These are phyloP conservation scores for Orbilia quercus DNA, from an alignment of 2,329 filamentous ascomycete species.

Conservation along the genomic window DNA sequence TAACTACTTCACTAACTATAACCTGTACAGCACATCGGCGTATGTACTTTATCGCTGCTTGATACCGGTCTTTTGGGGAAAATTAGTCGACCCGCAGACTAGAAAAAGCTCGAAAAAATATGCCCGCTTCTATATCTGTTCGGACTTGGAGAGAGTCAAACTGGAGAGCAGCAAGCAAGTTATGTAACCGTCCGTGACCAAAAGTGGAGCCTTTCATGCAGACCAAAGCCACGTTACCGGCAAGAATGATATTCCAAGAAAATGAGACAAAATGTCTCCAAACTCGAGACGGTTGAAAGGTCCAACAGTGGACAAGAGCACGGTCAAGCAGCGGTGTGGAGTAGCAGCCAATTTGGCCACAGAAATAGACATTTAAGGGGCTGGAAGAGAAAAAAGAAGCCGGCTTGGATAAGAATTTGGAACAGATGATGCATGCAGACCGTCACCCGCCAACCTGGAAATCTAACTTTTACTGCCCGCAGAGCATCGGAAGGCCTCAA, in stretches of 20 bases:
- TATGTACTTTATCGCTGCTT: slow-evolving; percentile 15
- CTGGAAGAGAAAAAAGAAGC: too few relatives aligned
- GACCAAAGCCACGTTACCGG: slow-evolving; percentile 45
- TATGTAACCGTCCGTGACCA: slow-evolving; percentile 18
- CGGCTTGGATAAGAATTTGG: slow-evolving; percentile 7
- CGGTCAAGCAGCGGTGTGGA: slow-evolving; percentile 15
- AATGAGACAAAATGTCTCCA: slow-evolving; percentile 45
- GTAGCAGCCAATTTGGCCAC: slow-evolving; percentile 37
- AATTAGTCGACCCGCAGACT: not conserved
- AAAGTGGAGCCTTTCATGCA: slow-evolving; percentile 45
- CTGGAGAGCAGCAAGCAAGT: not conserved
- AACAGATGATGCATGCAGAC: slow-evolving; percentile 5
- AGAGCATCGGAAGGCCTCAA: slow-evolving; percentile 41
- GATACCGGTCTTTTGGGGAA: slow-evolving; percentile 19
- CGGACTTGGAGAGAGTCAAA: not conserved
- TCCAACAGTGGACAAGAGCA: too few relatives aligned
- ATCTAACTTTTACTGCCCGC: slow-evolving; percentile 26
- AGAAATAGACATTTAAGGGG: slow-evolving; percentile 28
- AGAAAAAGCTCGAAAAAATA: not conserved
- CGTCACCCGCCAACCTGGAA: slow-evolving; percentile 48
- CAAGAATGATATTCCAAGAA: slow-evolving; percentile 37
- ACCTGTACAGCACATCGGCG: too few relatives aligned
- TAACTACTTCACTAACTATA: slow-evolving; percentile 15
- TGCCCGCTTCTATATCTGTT: not conserved
- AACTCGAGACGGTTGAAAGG: too few relatives aligned